Evolutionary conservation across 176 grass and related monocot species (phyloP), one percentile per base, ranked within the genome.

Genomic region (Otatea glauca): DNA sequence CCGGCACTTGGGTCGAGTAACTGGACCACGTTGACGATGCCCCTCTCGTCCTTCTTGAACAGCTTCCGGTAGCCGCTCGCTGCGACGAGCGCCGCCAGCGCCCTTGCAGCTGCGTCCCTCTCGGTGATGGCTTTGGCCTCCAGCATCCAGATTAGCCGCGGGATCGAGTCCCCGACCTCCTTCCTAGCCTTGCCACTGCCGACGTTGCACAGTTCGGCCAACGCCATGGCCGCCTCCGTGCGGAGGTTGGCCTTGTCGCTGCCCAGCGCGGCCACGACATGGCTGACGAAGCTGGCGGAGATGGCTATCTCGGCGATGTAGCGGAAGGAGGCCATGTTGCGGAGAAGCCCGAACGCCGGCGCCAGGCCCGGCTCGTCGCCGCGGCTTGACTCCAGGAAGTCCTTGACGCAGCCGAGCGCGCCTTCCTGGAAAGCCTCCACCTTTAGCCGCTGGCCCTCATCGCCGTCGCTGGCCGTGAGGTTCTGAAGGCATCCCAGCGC

Each of bases 401-500:
- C 90, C 61, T 74, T 91, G 75, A 94, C 86, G 85, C 79, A 93
- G n/a, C 64, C 89, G 35, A 98, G 87, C 11, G 82, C 89, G 53
- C 91, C 95, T 14, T 88, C 91, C 85, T 98, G 92, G 89, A 94
- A 98, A 1, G 90, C 88, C 3, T 92, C 85, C 0, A 98, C 91
- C 71, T 88, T 93, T 5, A 98, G 68, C 45, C 66, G 76, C 51
- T 94, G 89, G 7, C 65, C 78, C 37, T 93, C 92, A 54, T 93
- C 92, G 37, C 81, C 79, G 83, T 86, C 70, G 35, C 85, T 50
- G 39, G 85, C 48, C 5, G 95, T 90, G 9, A 94, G 85, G 77
- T 93, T 91, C 59, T 84, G 85, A 29, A 97, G 95, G 78, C 95
- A 97, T 13, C 68, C 82, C 2, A 97, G 77, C 3, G 92, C 90